Base-by-base conservation (phyloP, 2,329 filamentous ascomycete genomes). In the Amauroascus niger region DNA sequence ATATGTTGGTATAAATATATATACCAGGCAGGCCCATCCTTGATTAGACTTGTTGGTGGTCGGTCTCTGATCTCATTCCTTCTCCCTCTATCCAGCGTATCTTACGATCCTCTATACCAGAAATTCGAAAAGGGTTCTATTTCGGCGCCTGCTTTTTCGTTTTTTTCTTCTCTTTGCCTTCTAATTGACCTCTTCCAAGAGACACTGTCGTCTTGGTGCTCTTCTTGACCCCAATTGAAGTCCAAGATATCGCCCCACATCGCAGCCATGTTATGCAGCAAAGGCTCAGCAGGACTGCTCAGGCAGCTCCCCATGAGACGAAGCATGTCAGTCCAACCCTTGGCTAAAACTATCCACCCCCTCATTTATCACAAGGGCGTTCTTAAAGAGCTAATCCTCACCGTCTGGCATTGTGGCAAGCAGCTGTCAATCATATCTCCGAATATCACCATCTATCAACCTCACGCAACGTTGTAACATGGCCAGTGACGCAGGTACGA, bases 261-360 rank as follows among this genome's bases (percentile, higher is more conserved):
- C 16, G 35, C 18, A 33, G 37, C 7, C 24, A 50, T 50, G 35
- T 37, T 43, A 41, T 50, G 48, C 48, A 22, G n/a, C 24, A 50
- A 43, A 43, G 22, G 35, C n/a, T 22, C 37, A 41, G 26, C 37
- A 16, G 49, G 49, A 46, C 18, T 52, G 39, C 49, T 52, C 4
- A 32, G 41, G 49, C 41, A 52, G 49, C 41, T 52, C 3, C 37
- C 49, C 11, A 20, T 35, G 6, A 49, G 35, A 41, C 33, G 47
- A 49, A 49, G 18, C 35, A 49, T 41, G 48, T 50, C 35, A 43
- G 37, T 50, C 26, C 6, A 30, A 28, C 9, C n/a, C 37, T 50
- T 50, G 48, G 48, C 35, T 11, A 7, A 43, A 30, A 18, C n/a
- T n/a, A 2, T 8, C 9, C 16, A 3, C 28, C n/a, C 28, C 37